Conservation (phyloP, 306 rosid genomes). For the Begonia loranthoides region DNA sequence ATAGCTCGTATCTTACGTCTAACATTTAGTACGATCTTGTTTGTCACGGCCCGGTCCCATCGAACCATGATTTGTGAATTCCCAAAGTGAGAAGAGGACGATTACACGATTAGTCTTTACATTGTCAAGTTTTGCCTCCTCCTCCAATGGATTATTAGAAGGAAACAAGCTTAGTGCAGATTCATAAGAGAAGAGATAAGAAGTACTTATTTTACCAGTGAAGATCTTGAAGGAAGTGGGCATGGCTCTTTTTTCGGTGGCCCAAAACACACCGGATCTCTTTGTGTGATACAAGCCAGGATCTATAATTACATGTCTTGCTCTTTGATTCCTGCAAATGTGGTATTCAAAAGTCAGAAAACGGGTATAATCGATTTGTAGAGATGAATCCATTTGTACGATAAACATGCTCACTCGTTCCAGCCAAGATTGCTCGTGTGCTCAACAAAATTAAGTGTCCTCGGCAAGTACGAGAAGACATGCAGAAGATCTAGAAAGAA, state of each 20-base stretch:
- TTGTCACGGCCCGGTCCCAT: no score
- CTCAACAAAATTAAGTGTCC: constrained; percentile 73
- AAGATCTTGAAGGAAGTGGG: constrained; percentile 86
- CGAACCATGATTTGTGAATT: no score
- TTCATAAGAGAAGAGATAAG: no score
- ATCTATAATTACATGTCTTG: constrained; percentile 68
- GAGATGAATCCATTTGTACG: constrained; percentile 6
- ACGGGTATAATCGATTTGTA: background rate
- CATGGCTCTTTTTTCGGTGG: constrained; percentile 75
- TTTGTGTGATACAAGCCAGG: constrained; percentile 73
- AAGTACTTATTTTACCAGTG: constrained; percentile 29
- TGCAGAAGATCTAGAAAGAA: constrained; percentile 59
- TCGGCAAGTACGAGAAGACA: constrained; percentile 75
- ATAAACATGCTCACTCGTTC: constrained; percentile 66
- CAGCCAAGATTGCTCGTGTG: constrained; percentile 83
- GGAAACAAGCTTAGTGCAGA: no score
- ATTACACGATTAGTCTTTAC: no score
- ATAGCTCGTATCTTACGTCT: no score
- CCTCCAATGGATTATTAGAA: no score
- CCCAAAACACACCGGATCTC: constrained; percentile 84
- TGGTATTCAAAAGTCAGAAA: no score
- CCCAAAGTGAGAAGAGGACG: no score
- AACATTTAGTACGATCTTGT: no score
- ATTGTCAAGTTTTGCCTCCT: no score
- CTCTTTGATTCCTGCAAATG: constrained; percentile 51